Base-by-base conservation (phyloP, 2,329 filamentous ascomycete genomes). In the Beauveria rudraprayagi region DNA sequence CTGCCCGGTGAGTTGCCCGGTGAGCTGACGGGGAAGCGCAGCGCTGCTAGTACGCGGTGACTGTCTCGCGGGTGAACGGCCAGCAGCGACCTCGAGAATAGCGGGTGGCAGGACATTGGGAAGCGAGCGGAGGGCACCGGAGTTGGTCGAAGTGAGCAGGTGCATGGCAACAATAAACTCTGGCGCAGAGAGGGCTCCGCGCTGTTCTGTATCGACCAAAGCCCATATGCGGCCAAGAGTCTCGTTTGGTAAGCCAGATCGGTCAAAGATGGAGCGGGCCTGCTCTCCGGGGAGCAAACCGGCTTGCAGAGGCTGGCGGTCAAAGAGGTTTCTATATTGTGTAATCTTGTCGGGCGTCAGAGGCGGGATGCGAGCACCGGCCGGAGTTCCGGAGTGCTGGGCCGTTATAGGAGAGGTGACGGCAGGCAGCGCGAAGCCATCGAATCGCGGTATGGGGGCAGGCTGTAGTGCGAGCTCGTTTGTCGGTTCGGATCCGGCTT, bases 111-210 rank as follows among this genome's bases (percentile, higher is more conserved):
- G 82, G 28, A 89, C 84, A 63, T 79, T 88, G 1, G 94, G 94
- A 61, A 97, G 80, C 22, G 83, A 86, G 65, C 91, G 87, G 72
- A 99, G 82, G 34, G 86, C 81, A 24, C 92, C 90, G 14, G 87
- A 89, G 79, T 96, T 96, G 76, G 91, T 91, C 14, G 92, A 96
- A 16, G 91, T 93, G 64, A 99, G 81, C 63, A 99, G 80, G 73
- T 99, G 94, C 94, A 99, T 99, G 51, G 94, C 94, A 70, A 99
- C 95, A 70, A 96, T 90, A 72, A 99, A 99, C 69, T 97, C 94
- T 16, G 92, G 93, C 67, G 87, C 82, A 62, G 92, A 89, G 41
- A 99, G 81, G 37, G 89, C 86, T 56, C 94, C 94, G 58, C 92
- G 86, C 75, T 96, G 92, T 74, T 97, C 92, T 0, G 91, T 94